Evolutionary conservation across 2,329 filamentous ascomycete genomes (phyloP).

Genomic region (Fusarium caatingaense): DNA sequence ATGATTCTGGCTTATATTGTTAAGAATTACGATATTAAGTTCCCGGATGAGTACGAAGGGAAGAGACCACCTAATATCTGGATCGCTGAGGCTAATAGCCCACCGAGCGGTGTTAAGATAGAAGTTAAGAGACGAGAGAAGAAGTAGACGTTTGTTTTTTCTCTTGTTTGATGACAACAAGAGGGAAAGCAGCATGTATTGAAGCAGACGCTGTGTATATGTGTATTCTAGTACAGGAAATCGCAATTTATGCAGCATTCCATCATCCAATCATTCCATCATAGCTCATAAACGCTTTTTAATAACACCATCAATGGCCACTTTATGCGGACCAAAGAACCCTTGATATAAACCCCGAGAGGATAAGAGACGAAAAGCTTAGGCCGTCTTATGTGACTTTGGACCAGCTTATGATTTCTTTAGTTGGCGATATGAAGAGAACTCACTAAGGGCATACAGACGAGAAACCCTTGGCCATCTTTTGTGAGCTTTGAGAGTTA

Average conservation of each 20-base stretch:
- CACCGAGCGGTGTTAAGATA: constrained; percentile 33
- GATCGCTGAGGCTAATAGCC: constrained; percentile 37
- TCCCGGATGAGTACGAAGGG: constrained; percentile 37
- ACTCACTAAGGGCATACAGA: neutral
- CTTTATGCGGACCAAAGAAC: neutral
- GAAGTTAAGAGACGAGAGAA: constrained; percentile 30
- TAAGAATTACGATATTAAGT: constrained; percentile 37
- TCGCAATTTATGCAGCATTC: neutral
- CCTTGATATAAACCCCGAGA: neutral
- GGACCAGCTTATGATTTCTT: neutral
- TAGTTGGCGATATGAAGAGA: no score
- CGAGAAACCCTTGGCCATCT: neutral
- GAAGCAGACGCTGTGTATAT: neutral
- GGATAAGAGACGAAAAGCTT: neutral
- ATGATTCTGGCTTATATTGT: constrained; percentile 46
- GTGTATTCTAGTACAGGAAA: neutral
- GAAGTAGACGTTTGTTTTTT: neutral
- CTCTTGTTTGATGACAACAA: neutral
- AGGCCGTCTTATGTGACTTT: neutral
- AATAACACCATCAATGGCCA: neutral
- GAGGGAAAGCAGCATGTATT: neutral
- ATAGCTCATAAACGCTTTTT: neutral
- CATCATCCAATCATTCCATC: neutral
- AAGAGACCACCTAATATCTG: constrained; percentile 37
- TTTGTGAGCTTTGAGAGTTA: neutral